A percentile compares a stretch with the other conserved stretches of the same genome.
Conservation (phyloP, 306 rosid genomes). For the Lathyrus tuberosus region DNA sequence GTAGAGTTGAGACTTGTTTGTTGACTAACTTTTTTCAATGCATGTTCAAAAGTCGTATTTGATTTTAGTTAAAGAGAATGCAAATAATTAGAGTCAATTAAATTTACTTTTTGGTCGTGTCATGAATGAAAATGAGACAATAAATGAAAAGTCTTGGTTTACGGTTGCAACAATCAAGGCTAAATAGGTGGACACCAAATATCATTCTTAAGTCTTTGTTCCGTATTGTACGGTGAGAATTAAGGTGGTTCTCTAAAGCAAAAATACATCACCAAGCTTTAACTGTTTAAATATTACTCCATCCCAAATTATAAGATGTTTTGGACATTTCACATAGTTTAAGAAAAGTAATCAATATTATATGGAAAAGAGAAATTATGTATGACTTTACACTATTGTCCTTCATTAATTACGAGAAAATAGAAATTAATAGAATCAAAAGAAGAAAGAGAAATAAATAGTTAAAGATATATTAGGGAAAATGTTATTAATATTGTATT, state of each 20-base stretch:
- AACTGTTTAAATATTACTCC: neutral
- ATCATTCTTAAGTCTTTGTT: conserved; percentile 22
- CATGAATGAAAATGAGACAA: conserved; percentile 13
- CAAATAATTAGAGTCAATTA: conserved; percentile 9
- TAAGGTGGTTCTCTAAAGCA: conserved; percentile 38
- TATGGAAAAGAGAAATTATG: too few relatives aligned
- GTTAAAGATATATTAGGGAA: too few relatives aligned
- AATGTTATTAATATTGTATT: too few relatives aligned
- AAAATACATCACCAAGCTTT: neutral
- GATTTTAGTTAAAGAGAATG: conserved; percentile 33
- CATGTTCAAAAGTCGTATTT: conserved; percentile 13
- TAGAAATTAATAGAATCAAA: too few relatives aligned
- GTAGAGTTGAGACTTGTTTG: conserved; percentile 18
- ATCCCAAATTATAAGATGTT: too few relatives aligned
- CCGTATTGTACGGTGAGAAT: conserved; percentile 12
- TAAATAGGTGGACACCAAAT: conserved; percentile 43
- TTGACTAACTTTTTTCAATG: conserved; percentile 36
- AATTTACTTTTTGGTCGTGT: conserved; percentile 12
- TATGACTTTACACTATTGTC: too few relatives aligned
- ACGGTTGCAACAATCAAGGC: conserved; percentile 50
- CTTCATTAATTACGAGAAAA: too few relatives aligned
- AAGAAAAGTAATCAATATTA: too few relatives aligned
- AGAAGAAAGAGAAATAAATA: too few relatives aligned
- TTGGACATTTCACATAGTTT: too few relatives aligned
- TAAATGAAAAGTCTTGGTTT: conserved; percentile 34